These are phyloP conservation scores for Aphanomyces invadans DNA, from an alignment of 352 stramenopile species.

Conservation along the genomic window DNA sequence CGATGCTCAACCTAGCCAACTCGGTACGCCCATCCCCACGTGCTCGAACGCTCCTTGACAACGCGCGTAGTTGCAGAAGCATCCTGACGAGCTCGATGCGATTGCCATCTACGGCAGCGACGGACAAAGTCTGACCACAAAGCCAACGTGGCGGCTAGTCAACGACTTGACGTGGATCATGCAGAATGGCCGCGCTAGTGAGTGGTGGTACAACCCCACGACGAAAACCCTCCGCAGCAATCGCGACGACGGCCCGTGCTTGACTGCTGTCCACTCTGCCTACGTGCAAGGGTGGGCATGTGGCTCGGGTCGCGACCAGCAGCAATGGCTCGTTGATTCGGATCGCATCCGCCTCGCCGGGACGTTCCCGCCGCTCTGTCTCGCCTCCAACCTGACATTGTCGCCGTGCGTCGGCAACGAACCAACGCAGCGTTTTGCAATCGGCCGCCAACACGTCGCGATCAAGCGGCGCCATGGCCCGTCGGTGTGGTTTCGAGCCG, in stretches of 20 bases:
- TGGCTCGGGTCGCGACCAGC: background rate
- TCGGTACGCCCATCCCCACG: background rate
- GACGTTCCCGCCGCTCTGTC: background rate
- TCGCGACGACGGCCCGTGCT: background rate
- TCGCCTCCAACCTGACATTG: background rate
- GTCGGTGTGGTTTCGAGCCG: background rate
- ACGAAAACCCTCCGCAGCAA: background rate
- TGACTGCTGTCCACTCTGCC: background rate
- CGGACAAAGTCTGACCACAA: background rate
- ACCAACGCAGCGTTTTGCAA: background rate
- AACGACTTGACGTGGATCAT: constrained; percentile 1
- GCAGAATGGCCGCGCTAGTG: background rate
- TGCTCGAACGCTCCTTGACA: background rate
- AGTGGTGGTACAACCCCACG: constrained; percentile 1
- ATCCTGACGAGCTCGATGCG: background rate
- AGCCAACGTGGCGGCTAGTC: background rate
- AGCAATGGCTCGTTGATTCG: constrained; percentile 1
- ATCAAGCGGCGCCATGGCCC: background rate
- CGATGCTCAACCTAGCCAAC: constrained; percentile 1
- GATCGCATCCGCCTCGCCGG: background rate
- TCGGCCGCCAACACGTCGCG: background rate
- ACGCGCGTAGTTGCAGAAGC: background rate
- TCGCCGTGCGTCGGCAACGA: background rate
- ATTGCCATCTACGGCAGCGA: background rate
- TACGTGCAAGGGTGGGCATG: background rate